Evolutionary conservation across 108 stramenopile species (phyloP), one percentile per base, ranked within the genome.

Genomic region (Cyclotella sp.): DNA sequence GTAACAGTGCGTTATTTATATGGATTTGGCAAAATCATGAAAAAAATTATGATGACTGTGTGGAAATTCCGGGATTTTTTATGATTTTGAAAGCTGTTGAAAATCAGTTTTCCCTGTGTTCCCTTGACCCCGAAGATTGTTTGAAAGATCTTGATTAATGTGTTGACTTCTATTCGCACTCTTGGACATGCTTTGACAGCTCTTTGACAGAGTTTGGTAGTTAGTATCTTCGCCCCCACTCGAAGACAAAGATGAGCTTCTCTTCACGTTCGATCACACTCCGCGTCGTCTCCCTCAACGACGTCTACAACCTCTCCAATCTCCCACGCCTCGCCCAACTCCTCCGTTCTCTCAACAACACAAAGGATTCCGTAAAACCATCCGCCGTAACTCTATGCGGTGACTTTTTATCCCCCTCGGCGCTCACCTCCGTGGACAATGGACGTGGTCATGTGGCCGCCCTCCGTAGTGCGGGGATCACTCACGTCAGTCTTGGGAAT

Each of bases 401-500:
- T 9, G 94, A 93, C 64, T 95, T 95, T 68, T 44, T 93, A 1
- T 82, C 84, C 26, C 90, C 89, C 11, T 87, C 85, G 5, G 77
- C 88, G 30, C 63, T 95, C 22, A 81, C 84, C 19, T 84, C 85
- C 46, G 84, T 95, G 19, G 94, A 95, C 76, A 66, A 75, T 18
- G 94, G 94, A 8, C 58, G 79, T 27, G 90, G 87, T 13, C 85
- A 88, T 67, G 87, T 93, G 0, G 75, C 80, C 16, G 82, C 85
- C 28, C 61, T 93, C n/a, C 66, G 84, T 9, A 83, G 87, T 27
- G 61, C 75, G 15, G 89, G 89, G 14, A 62, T 92, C 15, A 86
- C 89, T 14, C 90, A 93, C 65, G 83, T 86, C 14, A 90, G 82
- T 26, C 74, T 95, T 14, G 94, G 94, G 0, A 95, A 93, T 82